Evolutionary conservation across 2,329 filamentous ascomycete species (phyloP), one percentile per base, ranked within the genome.

Genomic region (Fusarium sp.): DNA sequence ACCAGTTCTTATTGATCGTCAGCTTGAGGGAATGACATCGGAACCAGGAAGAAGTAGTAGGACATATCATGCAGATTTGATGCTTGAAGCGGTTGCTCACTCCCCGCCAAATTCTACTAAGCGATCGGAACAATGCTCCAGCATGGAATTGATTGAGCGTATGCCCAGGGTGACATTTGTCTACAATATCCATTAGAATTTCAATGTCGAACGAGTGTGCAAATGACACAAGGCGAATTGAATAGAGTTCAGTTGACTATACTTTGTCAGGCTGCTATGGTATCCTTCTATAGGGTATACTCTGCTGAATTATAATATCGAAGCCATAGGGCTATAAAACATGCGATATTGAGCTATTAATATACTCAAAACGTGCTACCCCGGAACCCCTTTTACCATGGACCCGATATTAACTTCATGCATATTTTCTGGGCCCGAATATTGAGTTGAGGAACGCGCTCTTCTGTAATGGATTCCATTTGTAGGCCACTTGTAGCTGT

Each of bases 131-230:
- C 17, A n/a, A 14, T 5, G 44, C 17, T 12, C 3, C 11, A 3
- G 11, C 5, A 3, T 5, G 24, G 2, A 14, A 4, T 20, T 9
- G 3, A 20, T 26, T 13, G 11, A 34, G 42, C 7, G 2, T 11
- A 13, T 34, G 32, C 32, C 32, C 14, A 34, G 3, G 14, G 32
- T 34, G 32, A 34, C 12, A 20, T 28, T 22, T 28, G 18, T 28
- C 8, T 3, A 10, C 0, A 3, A 10, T 4, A 10, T 34, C n/a
- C 12, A 5, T 18, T 18, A 3, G 8, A 2, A 8, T 13, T 2
- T 9, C 18, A 17, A 26, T 5, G 2, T 5, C 6, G 32, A 22
- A 15, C 6, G 10, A 26, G 8, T 15, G 10, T 17, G 10, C 2
- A 34, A 17, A 51, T 18, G 6, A 8, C 8, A 34, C 8, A 34